A percentile compares a stretch with the other conserved stretches of the same genome.
These are phyloP conservation scores for Pleurotus cornucopiae DNA, from an alignment of 768 basidiomycete species.

Conservation along the genomic window DNA sequence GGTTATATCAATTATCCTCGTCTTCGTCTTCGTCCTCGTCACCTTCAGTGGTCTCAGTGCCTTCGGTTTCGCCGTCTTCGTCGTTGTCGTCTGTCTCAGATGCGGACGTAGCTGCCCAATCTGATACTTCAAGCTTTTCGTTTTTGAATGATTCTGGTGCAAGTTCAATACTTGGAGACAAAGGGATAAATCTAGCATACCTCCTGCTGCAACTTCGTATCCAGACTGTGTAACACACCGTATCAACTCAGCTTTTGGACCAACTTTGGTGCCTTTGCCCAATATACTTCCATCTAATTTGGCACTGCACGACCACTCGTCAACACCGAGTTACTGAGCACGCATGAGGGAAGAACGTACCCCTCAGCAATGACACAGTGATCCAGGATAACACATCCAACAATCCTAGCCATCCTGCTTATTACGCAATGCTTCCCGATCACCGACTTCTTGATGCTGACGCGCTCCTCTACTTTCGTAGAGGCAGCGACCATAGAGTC, in stretches of 20 bases:
- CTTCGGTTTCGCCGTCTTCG: not conserved
- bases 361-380: slow-evolving; percentile 88
- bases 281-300: slow-evolving; percentile 76
- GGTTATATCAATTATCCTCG: not conserved
- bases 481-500: slow-evolving; percentile 83
- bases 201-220: slow-evolving; percentile 65
- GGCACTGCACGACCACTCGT: slow-evolving; percentile 38
- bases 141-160: slow-evolving; percentile 46
- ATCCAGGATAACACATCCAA: slow-evolving; percentile 80
- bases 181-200: slow-evolving; percentile 27
- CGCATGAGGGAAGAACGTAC: slow-evolving; percentile 35
- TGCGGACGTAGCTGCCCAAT: slow-evolving; percentile 30
- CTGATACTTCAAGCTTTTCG: slow-evolving; percentile 31
- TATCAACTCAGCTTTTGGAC: slow-evolving; percentile 61
- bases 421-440: slow-evolving; percentile 83
- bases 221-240: slow-evolving; percentile 75
- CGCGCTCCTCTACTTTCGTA: slow-evolving; percentile 76
- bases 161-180: not conserved
- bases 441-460: slow-evolving; percentile 74
- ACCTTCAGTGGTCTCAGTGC: not conserved
- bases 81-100: slow-evolving; percentile 9
- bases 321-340: not conserved
- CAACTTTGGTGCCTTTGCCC: slow-evolving; percentile 70
- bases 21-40: not conserved
- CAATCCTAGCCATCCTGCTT: slow-evolving; percentile 80